phyloP scores from a whole-genome alignment of 495 filamentous ascomycete species.

The Podospora appendiculata region DNA sequence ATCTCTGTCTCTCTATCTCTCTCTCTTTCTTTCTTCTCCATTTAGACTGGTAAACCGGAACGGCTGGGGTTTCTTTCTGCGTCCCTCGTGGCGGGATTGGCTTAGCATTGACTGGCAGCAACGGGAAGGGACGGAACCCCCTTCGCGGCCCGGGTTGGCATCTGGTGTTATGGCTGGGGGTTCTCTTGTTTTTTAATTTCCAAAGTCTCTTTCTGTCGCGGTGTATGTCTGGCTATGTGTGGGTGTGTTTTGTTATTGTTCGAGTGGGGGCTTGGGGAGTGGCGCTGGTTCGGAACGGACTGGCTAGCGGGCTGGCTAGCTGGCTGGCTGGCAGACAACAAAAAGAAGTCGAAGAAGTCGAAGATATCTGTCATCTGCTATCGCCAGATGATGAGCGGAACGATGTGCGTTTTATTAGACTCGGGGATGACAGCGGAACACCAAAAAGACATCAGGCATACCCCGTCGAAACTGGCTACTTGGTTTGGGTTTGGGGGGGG shows the following conservation, averaged over 20 bases:
- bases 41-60: constrained; percentile 4
- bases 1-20: neutral
- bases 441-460: no score
- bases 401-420: no score
- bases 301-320: neutral
- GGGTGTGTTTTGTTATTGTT: neutral
- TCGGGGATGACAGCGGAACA: no score
- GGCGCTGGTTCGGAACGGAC: neutral
- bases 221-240: neutral
- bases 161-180: no score
- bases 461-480: no score
- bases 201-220: no score
- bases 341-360: neutral
- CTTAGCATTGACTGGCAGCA: neutral
- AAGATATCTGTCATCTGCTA: neutral
- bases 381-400: no score
- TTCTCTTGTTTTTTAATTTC: neutral
- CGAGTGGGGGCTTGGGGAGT: neutral
- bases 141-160: no score
- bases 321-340: constrained; percentile 6
- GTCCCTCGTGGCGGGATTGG: neutral
- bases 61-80: neutral
- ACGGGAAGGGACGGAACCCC: neutral
- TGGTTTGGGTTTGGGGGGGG: no score
- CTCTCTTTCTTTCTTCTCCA: neutral